Percentiles rank a stretch among this genome's conserved stretches.
phyloP scores from a whole-genome alignment of 768 basidiomycete species.

The Psilocybe subaeruginosa region DNA sequence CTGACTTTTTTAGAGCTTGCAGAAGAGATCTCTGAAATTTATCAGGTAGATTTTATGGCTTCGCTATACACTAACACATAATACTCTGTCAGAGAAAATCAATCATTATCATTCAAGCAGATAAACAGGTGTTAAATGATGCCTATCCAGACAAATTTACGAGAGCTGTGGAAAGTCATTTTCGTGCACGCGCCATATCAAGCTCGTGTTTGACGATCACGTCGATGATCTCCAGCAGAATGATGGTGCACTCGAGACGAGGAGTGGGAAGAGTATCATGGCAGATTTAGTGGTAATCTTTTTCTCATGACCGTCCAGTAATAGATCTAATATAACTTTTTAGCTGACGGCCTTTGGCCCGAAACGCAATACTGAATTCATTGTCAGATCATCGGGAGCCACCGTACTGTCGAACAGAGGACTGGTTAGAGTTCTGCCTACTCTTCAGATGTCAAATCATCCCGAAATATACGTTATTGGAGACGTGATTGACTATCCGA shows the following conservation, averaged over 20 bases:
- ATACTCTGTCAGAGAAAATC: slow-evolving; percentile 32
- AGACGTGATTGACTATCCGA: slow-evolving; percentile 23
- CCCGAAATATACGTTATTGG: slow-evolving; percentile 26
- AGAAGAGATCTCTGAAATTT: slow-evolving; percentile 43
- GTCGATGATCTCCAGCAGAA: slow-evolving; percentile 48
- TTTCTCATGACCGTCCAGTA: neutral
- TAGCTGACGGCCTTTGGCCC: slow-evolving; percentile 36
- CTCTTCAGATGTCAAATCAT: slow-evolving; percentile 28
- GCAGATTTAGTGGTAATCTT: slow-evolving; percentile 58
- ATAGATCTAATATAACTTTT: neutral
- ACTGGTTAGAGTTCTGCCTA: slow-evolving; percentile 48
- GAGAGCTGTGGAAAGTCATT: slow-evolving; percentile 36
- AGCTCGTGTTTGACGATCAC: slow-evolving; percentile 52
- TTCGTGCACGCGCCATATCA: slow-evolving; percentile 40
- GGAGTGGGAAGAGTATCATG: slow-evolving; percentile 42
- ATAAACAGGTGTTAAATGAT: slow-evolving; percentile 46
- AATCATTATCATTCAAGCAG: slow-evolving; percentile 60
- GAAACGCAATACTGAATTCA: slow-evolving; percentile 47
- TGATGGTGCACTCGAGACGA: slow-evolving; percentile 43
- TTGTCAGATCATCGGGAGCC: slow-evolving; percentile 37
- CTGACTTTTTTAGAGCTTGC: slow-evolving; percentile 34
- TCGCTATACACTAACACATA: neutral
- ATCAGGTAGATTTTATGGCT: slow-evolving; percentile 34
- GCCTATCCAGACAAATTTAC: slow-evolving; percentile 55
- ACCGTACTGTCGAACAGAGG: slow-evolving; percentile 33